phyloP scores from a whole-genome alignment of 2,329 filamentous ascomycete genomes.

The Purpureocillium takamizusanense region DNA sequence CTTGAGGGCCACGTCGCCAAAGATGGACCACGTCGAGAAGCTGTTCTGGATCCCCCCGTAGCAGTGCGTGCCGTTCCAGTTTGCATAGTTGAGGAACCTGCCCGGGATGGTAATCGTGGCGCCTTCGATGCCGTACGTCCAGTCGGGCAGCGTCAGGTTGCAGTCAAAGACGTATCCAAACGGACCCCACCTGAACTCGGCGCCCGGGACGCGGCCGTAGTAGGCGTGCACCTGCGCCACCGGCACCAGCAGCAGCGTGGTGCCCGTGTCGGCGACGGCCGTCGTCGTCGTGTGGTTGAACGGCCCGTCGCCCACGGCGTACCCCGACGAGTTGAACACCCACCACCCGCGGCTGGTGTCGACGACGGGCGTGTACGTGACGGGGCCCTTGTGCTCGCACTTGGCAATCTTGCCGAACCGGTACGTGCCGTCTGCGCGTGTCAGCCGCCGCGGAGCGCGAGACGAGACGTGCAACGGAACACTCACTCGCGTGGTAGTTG shows the following conservation, averaged over 20 bases:
- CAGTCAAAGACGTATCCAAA: conserved; percentile 31
- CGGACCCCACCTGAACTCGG: conserved; percentile 20
- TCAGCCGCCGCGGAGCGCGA: too few species aligned
- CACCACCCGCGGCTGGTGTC: conserved; percentile 59
- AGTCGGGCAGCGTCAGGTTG: conserved; percentile 31
- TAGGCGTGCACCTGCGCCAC: conserved; percentile 39
- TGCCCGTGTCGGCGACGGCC: conserved; percentile 49
- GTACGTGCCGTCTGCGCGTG: conserved; percentile 46
- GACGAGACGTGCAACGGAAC: too few species aligned
- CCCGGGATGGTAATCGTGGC: conserved; percentile 47
- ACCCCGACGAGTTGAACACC: conserved; percentile 21
- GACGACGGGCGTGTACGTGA: conserved; percentile 55
- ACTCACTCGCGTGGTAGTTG: conserved; percentile 31
- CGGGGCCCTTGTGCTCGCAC: conserved; percentile 50
- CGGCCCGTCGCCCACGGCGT: conserved; percentile 9
- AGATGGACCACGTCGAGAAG: conserved; percentile 42
- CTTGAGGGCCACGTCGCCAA: conserved; percentile 52
- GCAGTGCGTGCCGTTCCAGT: conserved; percentile 38
- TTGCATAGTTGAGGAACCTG: conserved; percentile 39
- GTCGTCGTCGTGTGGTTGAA: conserved; percentile 16
- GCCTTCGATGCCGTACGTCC: conserved; percentile 45
- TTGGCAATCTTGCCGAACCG: conserved; percentile 65
- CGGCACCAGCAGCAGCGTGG: conserved; percentile 52
- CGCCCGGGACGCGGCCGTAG: conserved; percentile 31
- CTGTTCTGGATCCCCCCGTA: conserved; percentile 59